Evolutionary conservation across 805 yeast species (phyloP), one percentile per base, ranked within the genome.

Genomic region (Zygotorulaspora chibaensis): DNA sequence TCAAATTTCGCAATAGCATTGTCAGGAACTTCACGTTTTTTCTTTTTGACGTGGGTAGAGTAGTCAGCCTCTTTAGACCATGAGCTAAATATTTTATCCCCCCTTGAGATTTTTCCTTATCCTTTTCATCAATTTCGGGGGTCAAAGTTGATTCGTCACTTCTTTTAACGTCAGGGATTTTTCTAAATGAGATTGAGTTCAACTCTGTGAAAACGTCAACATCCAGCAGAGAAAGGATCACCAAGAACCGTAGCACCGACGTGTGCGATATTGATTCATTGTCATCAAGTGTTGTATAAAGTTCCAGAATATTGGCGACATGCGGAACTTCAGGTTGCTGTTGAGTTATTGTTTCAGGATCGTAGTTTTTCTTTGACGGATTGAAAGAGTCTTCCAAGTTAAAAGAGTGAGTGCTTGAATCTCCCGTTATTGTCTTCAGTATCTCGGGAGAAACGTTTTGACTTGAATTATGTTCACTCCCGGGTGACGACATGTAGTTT

Each of bases 191-290:
- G 10, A 51, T 52, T 9, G 42, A 12, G 45, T 60, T 61, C 17
- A 62, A 18, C 26, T 59, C 64, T 10, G 43, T 37, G 37, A 59
- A 58, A 1, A 54, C 54, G 5, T 57, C 62, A 1, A 57, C 48
- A 42, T 59, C 66, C 13, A 64, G 48, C 49, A 64, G 38, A 9
- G 56, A 40, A 40, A 64, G 43, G 2, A 57, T 51, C 7, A 53
- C 46, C 29, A 61, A 44, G 40, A 64, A 63, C 23, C 57, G 51
- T 18, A 64, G 40, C 3, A 58, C 57, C 3, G 62, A 49, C 3
- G 62, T 53, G 39, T 61, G 61, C 1, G 63, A 55, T 33, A 59
- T 36, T 2, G 60, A 56, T 40, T 64, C 68, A 10, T 51, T 36
- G 9, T 55, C 62, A 31, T 57, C 61, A 30, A 57, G 53, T 18